Percentiles rank a stretch among this genome's conserved stretches.
phyloP scores from a whole-genome alignment of 2,329 filamentous ascomycete genomes.

The Sporothrix globosa region DNA sequence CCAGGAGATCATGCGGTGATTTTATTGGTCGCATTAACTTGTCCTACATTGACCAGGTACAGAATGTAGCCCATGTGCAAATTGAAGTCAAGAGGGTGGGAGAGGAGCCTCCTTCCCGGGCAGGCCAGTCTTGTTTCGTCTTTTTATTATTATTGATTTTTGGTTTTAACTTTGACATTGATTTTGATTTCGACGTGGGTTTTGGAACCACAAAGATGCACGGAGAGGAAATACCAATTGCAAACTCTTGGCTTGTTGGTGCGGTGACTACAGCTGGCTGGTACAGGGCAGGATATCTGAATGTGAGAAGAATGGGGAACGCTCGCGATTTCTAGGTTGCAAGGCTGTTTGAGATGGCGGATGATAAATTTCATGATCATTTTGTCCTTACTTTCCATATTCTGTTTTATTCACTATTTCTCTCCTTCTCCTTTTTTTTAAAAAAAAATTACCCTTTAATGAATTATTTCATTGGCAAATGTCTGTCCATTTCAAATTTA shows the following conservation, averaged over 20 bases:
- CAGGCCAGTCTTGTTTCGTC: conserved; percentile 10
- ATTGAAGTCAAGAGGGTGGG: background rate
- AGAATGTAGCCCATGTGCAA: background rate
- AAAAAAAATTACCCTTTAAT: too few relatives aligned
- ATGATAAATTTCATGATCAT: background rate
- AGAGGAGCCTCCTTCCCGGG: background rate
- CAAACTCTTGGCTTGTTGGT: background rate
- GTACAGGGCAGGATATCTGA: conserved; percentile 3
- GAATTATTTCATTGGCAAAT: background rate
- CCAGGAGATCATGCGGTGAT: conserved; percentile 82
- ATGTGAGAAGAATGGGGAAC: background rate
- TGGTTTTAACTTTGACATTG: too few relatives aligned
- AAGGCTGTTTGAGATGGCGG: background rate
- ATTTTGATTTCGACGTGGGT: conserved; percentile 1
- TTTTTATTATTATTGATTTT: too few relatives aligned
- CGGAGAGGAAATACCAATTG: conserved; percentile 7
- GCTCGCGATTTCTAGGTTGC: too few relatives aligned
- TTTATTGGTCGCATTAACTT: background rate
- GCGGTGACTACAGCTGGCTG: conserved; percentile 29
- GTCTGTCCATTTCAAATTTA: background rate
- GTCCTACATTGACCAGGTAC: background rate
- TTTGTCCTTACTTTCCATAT: conserved; percentile 14
- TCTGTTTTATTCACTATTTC: background rate
- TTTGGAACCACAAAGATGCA: background rate
- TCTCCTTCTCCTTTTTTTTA: background rate